Base-by-base conservation (phyloP, 257 asterid genomes). In the Nicotiana knightiana region DNA sequence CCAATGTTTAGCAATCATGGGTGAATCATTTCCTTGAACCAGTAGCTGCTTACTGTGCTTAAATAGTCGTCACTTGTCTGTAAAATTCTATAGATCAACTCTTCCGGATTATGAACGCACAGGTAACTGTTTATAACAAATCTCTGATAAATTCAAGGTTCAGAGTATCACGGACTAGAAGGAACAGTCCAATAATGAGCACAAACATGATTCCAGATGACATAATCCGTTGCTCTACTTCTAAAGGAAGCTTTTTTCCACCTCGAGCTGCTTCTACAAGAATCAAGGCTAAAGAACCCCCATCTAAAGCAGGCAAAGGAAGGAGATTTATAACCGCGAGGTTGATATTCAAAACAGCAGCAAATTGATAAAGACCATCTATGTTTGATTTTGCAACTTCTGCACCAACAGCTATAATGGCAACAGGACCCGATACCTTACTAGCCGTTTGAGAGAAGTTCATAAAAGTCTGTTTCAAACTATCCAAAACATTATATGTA, bases 381-480 rank as follows among this genome's bases (percentile, higher is more conserved):
- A 89, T 77, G 35, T 92, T 94, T 30, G 99, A 96, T 80, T 92
- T 96, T 1, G 99, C 99, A 71, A 96, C 99, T 75, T 96, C 97
- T 0, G 99, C 98, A 76, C 99, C 99, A 39, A 96, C 98, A 3
- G 99, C 99, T 79, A 96, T 92, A 48, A 96, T 96, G 35, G 99
- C 99, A 82, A 96, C 94, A 16, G 99, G 99, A 2, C 99, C 99
- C 0, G 99, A 94, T 77, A 96, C 99, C 88, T 96, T 93, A 85
- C 98, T 89, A 2, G 98, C 99, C 33, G 98, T 26, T 76, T 96
- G 97, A 0, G 99, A 96, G 87, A 96, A 96, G 67, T 96, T 96
- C 77, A 90, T 71, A 39, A 94, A 89, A 8, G 96, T 94, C 89
- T 96, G 99, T 83, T 83, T 92, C 90, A 96, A 88, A 82, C 98